Percentiles rank a stretch among this genome's conserved stretches.
phyloP scores from a whole-genome alignment of 371 early-diverging fungal genomes.

The Mortierella sp. region DNA sequence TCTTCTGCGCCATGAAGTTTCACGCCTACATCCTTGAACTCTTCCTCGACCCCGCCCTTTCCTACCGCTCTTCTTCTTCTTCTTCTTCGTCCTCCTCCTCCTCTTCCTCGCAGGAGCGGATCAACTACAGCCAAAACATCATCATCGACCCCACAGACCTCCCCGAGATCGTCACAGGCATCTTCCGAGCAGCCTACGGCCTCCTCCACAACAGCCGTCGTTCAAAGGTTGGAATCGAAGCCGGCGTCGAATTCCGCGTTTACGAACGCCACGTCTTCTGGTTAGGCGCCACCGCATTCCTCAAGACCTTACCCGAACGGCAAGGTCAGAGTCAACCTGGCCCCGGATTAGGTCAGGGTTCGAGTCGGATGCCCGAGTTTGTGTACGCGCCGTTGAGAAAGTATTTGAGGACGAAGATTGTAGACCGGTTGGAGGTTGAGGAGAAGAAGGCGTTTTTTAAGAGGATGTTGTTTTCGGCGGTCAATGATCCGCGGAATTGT shows the following conservation, averaged over 20 bases:
- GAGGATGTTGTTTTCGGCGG: constrained; percentile 27
- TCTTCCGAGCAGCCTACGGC: constrained; percentile 32
- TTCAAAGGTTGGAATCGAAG: constrained; percentile 19
- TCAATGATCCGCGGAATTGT: constrained; percentile 35
- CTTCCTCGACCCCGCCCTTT: constrained; percentile 21
- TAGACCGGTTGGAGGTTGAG: constrained; percentile 9
- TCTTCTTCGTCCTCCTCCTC: background rate
- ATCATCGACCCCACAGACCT: constrained; percentile 19
- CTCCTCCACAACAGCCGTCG: constrained; percentile 36
- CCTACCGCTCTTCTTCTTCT: background rate
- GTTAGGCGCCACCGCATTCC: constrained; percentile 51
- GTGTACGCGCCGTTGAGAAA: constrained; percentile 17
- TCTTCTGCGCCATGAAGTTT: constrained; percentile 76
- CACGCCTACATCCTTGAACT: constrained; percentile 63
- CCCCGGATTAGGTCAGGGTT: background rate
- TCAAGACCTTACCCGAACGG: constrained; percentile 20
- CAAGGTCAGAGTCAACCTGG: background rate
- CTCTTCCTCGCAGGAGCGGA: background rate
- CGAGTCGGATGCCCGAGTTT: background rate
- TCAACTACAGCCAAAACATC: background rate
- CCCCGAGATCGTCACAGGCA: constrained; percentile 18
- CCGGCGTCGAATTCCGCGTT: constrained; percentile 19
- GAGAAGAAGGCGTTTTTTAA: constrained; percentile 30
- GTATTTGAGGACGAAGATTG: constrained; percentile 20
- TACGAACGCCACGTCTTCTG: constrained; percentile 49